These are phyloP conservation scores for Phtheirospermum japonicum DNA, from an alignment of 257 asterid genomes.

Conservation along the genomic window DNA sequence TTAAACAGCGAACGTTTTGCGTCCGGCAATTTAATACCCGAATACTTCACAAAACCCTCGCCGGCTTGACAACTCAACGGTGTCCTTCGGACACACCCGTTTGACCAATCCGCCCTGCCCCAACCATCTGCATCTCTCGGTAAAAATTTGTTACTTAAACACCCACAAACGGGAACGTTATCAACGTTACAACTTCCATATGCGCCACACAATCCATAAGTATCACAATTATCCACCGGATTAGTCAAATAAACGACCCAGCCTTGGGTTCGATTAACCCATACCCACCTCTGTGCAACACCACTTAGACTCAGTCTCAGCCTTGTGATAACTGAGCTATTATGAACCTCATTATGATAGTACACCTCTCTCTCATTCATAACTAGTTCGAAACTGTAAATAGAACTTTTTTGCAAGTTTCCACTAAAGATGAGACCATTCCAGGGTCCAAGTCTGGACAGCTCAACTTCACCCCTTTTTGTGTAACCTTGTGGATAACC, in stretches of 20 bases:
- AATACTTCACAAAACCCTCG: conserved; percentile 29
- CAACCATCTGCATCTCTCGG: conserved; percentile 24
- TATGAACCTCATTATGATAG: conserved; percentile 3
- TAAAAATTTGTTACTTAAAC: conserved; percentile 38
- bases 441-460: conserved; percentile 9
- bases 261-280: conserved; percentile 23
- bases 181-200: conserved; percentile 34
- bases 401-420: neutral
- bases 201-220: conserved; percentile 41
- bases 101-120: conserved; percentile 28
- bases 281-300: conserved; percentile 19
- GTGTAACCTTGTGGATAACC: neutral
- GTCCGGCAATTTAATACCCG: conserved; percentile 37
- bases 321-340: conserved; percentile 20
- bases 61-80: conserved; percentile 4
- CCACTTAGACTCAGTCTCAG: conserved; percentile 17
- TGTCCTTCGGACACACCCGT: conserved; percentile 31
- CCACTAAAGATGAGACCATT: conserved; percentile 28
- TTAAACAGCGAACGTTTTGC: conserved; percentile 26
- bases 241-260: too few relatives aligned
- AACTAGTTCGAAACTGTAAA: neutral
- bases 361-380: conserved; percentile 9
- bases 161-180: conserved; percentile 33
- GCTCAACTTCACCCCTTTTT: neutral
- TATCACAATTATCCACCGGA: conserved; percentile 37